Conservation (phyloP, 2,329 filamentous ascomycete genomes). For the Colletotrichum theobromicola region DNA sequence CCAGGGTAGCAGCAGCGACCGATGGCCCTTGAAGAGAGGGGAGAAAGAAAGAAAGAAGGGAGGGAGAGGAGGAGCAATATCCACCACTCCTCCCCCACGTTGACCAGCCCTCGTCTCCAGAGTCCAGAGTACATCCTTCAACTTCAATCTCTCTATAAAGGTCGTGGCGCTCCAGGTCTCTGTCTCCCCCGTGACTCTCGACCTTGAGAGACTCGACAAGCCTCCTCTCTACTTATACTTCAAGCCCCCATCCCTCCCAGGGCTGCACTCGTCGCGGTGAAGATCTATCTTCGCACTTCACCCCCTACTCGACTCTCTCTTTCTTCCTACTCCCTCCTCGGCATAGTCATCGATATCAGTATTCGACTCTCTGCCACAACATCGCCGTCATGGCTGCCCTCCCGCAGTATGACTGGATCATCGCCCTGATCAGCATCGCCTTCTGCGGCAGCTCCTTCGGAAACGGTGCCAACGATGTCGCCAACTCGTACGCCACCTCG, state of each 20-base stretch:
- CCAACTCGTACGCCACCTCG: slow-evolving; percentile 56
- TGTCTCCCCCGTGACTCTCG: background rate
- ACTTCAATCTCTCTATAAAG: slow-evolving; percentile 1
- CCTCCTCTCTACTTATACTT: background rate
- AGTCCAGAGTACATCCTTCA: background rate
- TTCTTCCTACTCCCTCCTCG: background rate
- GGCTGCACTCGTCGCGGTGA: background rate
- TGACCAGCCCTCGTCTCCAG: background rate
- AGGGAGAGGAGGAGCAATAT: background rate
- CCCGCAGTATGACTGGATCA: slow-evolving; percentile 21
- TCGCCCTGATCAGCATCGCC: slow-evolving; percentile 19
- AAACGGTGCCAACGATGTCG: slow-evolving; percentile 22
- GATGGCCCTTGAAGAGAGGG: background rate
- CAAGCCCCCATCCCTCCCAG: background rate
- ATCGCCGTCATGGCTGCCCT: slow-evolving; percentile 4
- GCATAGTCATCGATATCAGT: too few relatives aligned
- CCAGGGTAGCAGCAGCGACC: background rate
- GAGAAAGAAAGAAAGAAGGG: background rate
- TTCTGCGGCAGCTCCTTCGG: slow-evolving; percentile 21
- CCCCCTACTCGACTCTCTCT: background rate
- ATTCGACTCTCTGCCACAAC: background rate
- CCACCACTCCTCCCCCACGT: background rate
- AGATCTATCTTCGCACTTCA: too few relatives aligned
- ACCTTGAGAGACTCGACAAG: slow-evolving; percentile 2
- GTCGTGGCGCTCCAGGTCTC: slow-evolving; percentile 1